Evolutionary conservation across 129 eudicot species (phyloP).

Genomic region (Chrysanthemum makinoi): DNA sequence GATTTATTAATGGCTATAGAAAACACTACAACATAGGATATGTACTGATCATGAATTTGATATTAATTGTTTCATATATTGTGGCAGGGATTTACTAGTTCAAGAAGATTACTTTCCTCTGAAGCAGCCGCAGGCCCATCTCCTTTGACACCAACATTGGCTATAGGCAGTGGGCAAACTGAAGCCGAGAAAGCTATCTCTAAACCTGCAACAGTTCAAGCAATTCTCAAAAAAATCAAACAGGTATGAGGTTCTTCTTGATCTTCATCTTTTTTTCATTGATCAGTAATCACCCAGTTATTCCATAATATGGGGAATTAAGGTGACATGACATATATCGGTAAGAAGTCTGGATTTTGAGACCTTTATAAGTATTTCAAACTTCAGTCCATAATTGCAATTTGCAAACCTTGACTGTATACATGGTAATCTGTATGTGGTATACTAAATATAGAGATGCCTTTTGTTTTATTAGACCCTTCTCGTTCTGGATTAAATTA

Average conservation of each 20-base stretch:
- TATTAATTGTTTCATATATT: slow-evolving; percentile 17
- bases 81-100: slow-evolving; percentile 68
- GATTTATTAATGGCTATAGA: no score
- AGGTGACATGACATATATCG: neutral
- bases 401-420: no score
- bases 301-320: neutral
- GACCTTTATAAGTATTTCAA: neutral
- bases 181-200: slow-evolving; percentile 62
- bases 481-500: no score
- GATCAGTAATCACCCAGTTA: neutral
- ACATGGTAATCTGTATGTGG: no score
- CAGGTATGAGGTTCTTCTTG: slow-evolving; percentile 44
- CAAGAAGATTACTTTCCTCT: slow-evolving; percentile 72
- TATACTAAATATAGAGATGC: no score
- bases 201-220: slow-evolving; percentile 79
- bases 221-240: slow-evolving; percentile 74
- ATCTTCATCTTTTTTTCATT: slow-evolving; percentile 10
- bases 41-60: neutral
- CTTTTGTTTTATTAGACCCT: no score
- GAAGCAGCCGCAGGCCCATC: slow-evolving; percentile 74
- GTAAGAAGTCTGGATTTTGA: neutral
- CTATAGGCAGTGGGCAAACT: slow-evolving; percentile 55
- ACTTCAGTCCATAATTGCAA: no score
- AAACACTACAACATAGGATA: no score
- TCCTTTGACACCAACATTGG: slow-evolving; percentile 66